A percentile compares a stretch with the other conserved stretches of the same genome.
Evolutionary conservation across 352 stramenopile genomes (phyloP).

Genomic region (Globisporangium nodosum): DNA sequence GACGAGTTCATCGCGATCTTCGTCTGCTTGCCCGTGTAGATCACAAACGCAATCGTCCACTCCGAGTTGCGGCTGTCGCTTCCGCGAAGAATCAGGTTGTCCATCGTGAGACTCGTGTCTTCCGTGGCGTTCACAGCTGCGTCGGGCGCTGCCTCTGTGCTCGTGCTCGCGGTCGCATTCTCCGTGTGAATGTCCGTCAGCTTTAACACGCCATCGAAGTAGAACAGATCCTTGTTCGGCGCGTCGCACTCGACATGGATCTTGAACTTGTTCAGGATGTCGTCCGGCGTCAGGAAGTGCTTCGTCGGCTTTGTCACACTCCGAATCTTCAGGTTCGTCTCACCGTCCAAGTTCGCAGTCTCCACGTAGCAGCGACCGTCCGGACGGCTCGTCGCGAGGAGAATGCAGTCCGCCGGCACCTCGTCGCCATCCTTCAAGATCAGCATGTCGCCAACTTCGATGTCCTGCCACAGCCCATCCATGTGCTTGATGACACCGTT

Average conservation of each 20-base stretch:
- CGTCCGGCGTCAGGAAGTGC: slow-evolving; percentile 61
- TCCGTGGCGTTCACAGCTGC: slow-evolving; percentile 2
- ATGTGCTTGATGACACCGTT: slow-evolving; percentile 55
- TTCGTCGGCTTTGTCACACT: slow-evolving; percentile 71
- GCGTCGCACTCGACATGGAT: slow-evolving; percentile 74
- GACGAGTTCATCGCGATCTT: slow-evolving; percentile 86
- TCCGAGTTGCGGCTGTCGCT: slow-evolving; percentile 82
- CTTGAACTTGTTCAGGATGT: slow-evolving; percentile 62
- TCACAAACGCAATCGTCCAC: slow-evolving; percentile 81
- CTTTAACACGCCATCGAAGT: slow-evolving; percentile 74
- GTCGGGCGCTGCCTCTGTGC: slow-evolving; percentile 5
- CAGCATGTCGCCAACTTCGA: slow-evolving; percentile 79
- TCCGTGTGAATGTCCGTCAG: slow-evolving; percentile 21
- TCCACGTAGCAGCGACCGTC: slow-evolving; percentile 84
- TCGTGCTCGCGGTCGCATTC: slow-evolving; percentile 4
- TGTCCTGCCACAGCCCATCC: slow-evolving; percentile 77
- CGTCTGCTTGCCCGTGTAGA: slow-evolving; percentile 80
- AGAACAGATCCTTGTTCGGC: slow-evolving; percentile 84
- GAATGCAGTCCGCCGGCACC: slow-evolving; percentile 74
- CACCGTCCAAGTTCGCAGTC: slow-evolving; percentile 82
- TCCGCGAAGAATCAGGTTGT: slow-evolving; percentile 83
- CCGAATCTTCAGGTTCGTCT: slow-evolving; percentile 89
- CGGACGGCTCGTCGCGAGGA: slow-evolving; percentile 65
- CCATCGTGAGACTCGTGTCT: slow-evolving; percentile 73
- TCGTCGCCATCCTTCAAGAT: slow-evolving; percentile 79